phyloP scores from a whole-genome alignment of 2,329 filamentous ascomycete genomes.

The Helotiales sp. region DNA sequence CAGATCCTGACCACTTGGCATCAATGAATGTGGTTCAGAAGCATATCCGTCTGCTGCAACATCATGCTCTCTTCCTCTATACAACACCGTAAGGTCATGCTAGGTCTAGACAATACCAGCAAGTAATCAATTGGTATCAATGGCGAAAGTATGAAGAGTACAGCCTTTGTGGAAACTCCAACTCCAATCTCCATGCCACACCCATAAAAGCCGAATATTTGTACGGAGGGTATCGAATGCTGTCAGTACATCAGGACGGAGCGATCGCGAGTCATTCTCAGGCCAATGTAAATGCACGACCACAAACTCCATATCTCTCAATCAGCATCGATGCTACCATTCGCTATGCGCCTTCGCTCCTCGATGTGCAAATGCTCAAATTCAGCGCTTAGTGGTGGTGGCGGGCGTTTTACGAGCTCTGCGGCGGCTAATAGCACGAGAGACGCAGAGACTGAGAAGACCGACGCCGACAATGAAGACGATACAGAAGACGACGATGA shows the following conservation, averaged over 20 bases:
- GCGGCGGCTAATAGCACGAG: conserved; percentile 41
- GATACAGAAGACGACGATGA: conserved; percentile 63
- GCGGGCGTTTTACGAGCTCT: not conserved
- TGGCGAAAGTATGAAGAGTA: not conserved
- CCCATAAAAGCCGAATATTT: not conserved
- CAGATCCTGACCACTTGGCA: too few species aligned
- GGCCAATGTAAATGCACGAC: not conserved
- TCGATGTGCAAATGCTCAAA: not conserved
- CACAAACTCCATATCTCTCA: not conserved
- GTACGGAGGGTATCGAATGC: not conserved
- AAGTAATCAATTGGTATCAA: not conserved
- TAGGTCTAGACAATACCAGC: too few species aligned
- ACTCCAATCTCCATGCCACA: not conserved
- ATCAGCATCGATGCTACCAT: not conserved
- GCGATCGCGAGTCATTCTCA: not conserved
- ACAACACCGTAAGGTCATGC: too few species aligned
- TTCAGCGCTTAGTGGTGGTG: too few species aligned
- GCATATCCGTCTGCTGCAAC: too few species aligned
- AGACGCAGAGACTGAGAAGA: conserved; percentile 49
- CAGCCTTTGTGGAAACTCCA: not conserved
- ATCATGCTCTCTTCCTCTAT: too few species aligned
- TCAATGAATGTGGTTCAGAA: too few species aligned
- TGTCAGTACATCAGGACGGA: not conserved
- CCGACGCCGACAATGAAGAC: conserved; percentile 55
- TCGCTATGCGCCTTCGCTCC: not conserved